Evolutionary conservation across 768 basidiomycete genomes (phyloP), one percentile per base, ranked within the genome.

Genomic region (Pleurotus platypus): DNA sequence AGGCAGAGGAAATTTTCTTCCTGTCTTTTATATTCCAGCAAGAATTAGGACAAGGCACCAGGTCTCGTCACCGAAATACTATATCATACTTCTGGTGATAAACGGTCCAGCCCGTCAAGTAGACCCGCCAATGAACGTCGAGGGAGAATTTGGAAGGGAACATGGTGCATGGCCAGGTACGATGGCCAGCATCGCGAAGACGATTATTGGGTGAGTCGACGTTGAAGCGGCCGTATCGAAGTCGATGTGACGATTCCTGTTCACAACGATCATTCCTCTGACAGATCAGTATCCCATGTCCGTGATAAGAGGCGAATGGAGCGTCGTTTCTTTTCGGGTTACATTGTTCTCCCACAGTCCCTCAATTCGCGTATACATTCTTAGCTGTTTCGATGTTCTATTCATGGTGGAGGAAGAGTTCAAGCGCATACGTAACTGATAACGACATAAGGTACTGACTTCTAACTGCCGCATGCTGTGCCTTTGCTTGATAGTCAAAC

Each of bases 131-230:
- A 54, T 54, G 39, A 26, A 39, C 18, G 16, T 37, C 7, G 51
- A 42, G 15, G 3, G 26, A 42, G 38, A 16, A 40, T 54, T 54
- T 39, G 20, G 51, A 54, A 18, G 51, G 39, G 51, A 54, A 42
- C 20, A 42, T 20, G 37, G 42, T 54, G 51, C 51, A 42, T 54
- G 51, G 51, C 39, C 51, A 54, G 51, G 51, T n/a, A 54, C 51
- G 22, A 22, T 7, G 39, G 51, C 15, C 1, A 16, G 18, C 22
- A 39, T 54, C 51, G 51, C 39, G 39, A 51, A 11, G 51, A 9
- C 9, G 16, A 42, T 39, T 22, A 54, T 54, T 54, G 51, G 51
- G 22, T 22, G 18, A 54, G 2, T 8, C 27, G 39, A 20, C 16
- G 20, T 24, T n/a, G 38, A 42, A 54, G 51, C 51, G 15, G 37